Conservation (phyloP, 2,329 filamentous ascomycete species). For the Botrytis porri region DNA sequence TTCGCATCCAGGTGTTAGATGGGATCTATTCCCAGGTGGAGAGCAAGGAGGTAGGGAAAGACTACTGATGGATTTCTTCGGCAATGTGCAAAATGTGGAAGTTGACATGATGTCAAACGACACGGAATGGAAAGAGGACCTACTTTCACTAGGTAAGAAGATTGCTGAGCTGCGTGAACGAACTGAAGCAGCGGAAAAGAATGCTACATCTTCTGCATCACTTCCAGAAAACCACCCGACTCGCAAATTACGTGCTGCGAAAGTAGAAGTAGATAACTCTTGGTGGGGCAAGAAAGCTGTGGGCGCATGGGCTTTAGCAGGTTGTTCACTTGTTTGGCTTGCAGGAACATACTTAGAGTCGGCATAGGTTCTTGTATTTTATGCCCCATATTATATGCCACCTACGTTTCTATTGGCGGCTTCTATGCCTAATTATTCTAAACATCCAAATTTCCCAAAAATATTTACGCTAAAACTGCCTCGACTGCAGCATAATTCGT, state of each 20-base stretch:
- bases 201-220: constrained; percentile 27
- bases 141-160: constrained; percentile 70
- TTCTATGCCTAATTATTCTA: background rate
- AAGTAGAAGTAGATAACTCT: constrained; percentile 61
- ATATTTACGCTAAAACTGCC: background rate
- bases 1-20: constrained; percentile 84
- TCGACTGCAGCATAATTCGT: constrained; percentile 19
- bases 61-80: constrained; percentile 94
- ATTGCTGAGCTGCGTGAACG: constrained; percentile 52
- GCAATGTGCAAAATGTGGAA: constrained; percentile 96
- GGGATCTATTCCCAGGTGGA: constrained; percentile 90
- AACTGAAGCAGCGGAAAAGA: constrained; percentile 37
- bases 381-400: background rate
- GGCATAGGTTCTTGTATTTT: constrained; percentile 16
- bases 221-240: constrained; percentile 22
- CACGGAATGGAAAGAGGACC: constrained; percentile 64
- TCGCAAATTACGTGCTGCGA: constrained; percentile 49
- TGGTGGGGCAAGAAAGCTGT: constrained; percentile 66
- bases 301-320: constrained; percentile 60
- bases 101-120: constrained; percentile 57
- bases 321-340: constrained; percentile 59
- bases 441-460: background rate
- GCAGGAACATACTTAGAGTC: constrained; percentile 50
- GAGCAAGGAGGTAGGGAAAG: constrained; percentile 73
- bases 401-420: background rate